Conservation (phyloP, 2,329 filamentous ascomycete genomes). For the Geosmithia morbida region DNA sequence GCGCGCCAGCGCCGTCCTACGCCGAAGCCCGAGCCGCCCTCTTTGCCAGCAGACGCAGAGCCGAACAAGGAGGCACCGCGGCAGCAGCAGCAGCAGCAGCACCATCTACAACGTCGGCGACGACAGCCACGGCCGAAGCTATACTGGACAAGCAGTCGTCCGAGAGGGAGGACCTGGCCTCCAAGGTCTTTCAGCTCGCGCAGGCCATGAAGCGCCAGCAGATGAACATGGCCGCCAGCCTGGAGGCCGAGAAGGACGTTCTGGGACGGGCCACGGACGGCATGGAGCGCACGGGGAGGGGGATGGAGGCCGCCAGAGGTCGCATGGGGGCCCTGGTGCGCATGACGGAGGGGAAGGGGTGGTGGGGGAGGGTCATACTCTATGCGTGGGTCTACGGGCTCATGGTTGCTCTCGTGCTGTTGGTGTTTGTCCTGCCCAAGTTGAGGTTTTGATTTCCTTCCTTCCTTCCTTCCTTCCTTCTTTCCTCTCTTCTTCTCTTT, state of each 20-base stretch:
- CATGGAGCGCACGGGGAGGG: conserved; percentile 60
- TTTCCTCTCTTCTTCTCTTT: too few species aligned
- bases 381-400: conserved; percentile 74
- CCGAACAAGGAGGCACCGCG: conserved; percentile 3
- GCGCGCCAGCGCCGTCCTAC: conserved; percentile 12
- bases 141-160: conserved; percentile 62
- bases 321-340: conserved; percentile 63
- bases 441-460: conserved; percentile 82
- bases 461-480: too few species aligned
- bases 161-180: conserved; percentile 73
- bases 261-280: conserved; percentile 58
- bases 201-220: conserved; percentile 63
- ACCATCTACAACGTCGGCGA: conserved; percentile 12
- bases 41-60: conserved; percentile 23
- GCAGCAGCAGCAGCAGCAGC: background rate
- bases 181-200: conserved; percentile 70
- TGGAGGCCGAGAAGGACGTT: conserved; percentile 60
- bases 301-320: conserved; percentile 62
- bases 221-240: conserved; percentile 51
- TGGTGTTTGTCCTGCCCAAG: conserved; percentile 83
- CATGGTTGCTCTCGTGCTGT: conserved; percentile 60
- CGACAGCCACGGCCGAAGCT: conserved; percentile 47
- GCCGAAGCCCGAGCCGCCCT: conserved; percentile 26
- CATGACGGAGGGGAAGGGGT: conserved; percentile 81
- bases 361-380: conserved; percentile 71